These are phyloP conservation scores for Wallacemonas sp. DNA, from an alignment of 208 protist genomes.

Conservation along the genomic window DNA sequence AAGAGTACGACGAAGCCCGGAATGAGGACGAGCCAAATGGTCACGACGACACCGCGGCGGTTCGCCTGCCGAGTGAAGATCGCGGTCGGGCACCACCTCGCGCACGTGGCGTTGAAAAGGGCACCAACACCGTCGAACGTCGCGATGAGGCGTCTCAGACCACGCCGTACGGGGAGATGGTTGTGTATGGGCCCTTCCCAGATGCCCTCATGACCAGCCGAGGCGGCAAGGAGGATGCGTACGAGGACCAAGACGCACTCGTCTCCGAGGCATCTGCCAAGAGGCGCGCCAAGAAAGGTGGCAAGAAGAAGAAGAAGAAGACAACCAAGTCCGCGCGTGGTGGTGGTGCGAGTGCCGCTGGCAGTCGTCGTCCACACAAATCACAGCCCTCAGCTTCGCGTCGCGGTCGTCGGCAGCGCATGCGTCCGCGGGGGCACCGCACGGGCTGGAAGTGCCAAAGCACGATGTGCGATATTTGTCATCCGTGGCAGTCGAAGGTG, in stretches of 20 bases:
- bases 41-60: background rate
- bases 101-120: background rate
- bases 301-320: slow-evolving; percentile 15
- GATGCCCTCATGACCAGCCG: background rate
- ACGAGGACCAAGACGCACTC: no score
- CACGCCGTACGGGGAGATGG: slow-evolving; percentile 6
- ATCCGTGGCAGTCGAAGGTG: slow-evolving; percentile 10
- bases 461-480: slow-evolving; percentile 11
- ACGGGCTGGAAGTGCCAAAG: slow-evolving; percentile 10
- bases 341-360: background rate
- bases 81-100: background rate
- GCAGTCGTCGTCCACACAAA: background rate
- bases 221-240: no score
- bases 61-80: slow-evolving; percentile 4
- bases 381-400: background rate
- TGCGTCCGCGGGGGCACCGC: background rate
- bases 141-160: slow-evolving; percentile 12
- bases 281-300: background rate
- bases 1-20: slow-evolving; percentile 4
- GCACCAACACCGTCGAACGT: background rate
- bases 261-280: no score
- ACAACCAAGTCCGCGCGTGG: background rate
- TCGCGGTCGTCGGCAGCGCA: background rate
- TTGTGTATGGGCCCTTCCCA: slow-evolving; percentile 6
- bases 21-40: slow-evolving; percentile 2